phyloP scores from a whole-genome alignment of 352 stramenopile species.

The Phytophthora cactorum region DNA sequence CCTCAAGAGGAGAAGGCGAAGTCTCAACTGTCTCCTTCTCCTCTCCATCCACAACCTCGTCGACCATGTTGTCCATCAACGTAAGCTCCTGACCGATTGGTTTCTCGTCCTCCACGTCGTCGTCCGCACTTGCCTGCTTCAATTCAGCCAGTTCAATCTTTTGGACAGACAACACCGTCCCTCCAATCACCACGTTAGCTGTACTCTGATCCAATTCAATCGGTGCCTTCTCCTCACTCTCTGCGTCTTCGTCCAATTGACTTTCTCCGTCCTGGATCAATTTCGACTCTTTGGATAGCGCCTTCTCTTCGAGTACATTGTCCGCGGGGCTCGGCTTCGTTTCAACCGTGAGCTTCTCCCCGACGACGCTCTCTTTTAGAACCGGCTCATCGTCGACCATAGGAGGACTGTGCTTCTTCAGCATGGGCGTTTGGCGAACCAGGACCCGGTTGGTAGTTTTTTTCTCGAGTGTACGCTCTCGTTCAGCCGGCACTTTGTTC shows the following conservation, averaged over 20 bases:
- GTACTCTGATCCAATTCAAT: background rate
- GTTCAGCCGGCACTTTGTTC: background rate
- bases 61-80: background rate
- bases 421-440: background rate
- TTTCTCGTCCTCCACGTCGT: background rate
- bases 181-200: background rate
- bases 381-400: background rate
- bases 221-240: no score
- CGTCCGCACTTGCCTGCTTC: background rate
- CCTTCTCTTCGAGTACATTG: no score
- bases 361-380: no score
- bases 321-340: no score
- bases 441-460: background rate
- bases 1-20: background rate
- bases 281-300: no score
- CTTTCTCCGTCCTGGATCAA: no score
- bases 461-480: no score
- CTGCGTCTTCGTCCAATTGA: no score
- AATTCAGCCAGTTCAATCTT: background rate
- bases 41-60: no score
- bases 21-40: no score
- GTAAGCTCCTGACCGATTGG: background rate
- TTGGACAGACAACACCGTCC: background rate
- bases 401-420: background rate
- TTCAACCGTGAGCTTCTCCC: no score